Conservation (phyloP, 306 rosid genomes). For the Cucurbita ficifolia region DNA sequence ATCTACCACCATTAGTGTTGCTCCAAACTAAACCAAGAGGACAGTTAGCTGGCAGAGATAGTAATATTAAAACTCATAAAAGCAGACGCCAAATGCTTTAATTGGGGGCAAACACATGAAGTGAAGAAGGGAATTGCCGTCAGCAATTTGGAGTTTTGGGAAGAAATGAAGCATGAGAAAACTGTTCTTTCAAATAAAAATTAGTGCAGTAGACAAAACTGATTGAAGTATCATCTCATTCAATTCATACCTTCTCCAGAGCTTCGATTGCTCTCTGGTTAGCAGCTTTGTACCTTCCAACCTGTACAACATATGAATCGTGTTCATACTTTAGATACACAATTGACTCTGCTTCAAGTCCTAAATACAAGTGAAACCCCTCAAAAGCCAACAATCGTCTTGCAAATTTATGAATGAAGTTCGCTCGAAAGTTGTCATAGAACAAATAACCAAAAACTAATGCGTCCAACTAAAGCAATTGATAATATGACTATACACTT, state of each 20-base stretch:
- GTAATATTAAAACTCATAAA: neutral
- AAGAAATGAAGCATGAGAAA: neutral
- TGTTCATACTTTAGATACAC: neutral
- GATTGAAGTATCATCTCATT: neutral
- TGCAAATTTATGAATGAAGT: neutral
- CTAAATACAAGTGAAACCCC: neutral
- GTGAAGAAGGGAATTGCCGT: neutral
- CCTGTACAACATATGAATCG: constrained; percentile 19
- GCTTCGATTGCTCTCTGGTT: constrained; percentile 48
- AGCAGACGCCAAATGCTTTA: neutral
- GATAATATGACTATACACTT: no score
- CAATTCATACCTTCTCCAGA: constrained; percentile 51
- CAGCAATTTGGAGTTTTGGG: neutral
- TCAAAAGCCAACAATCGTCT: neutral
- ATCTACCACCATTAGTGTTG: constrained; percentile 63
- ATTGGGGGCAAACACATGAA: neutral
- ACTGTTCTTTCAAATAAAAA: neutral
- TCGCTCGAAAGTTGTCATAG: neutral
- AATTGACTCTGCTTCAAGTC: neutral
- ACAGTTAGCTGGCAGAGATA: neutral
- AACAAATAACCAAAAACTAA: neutral
- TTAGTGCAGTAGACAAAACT: neutral
- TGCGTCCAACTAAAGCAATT: neutral
- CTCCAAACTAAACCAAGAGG: constrained; percentile 42
- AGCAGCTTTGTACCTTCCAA: constrained; percentile 50